Percentiles rank a stretch among this genome's conserved stretches.
These are phyloP conservation scores for Heimioporus sp. DNA, from an alignment of 768 basidiomycete genomes.

Conservation along the genomic window DNA sequence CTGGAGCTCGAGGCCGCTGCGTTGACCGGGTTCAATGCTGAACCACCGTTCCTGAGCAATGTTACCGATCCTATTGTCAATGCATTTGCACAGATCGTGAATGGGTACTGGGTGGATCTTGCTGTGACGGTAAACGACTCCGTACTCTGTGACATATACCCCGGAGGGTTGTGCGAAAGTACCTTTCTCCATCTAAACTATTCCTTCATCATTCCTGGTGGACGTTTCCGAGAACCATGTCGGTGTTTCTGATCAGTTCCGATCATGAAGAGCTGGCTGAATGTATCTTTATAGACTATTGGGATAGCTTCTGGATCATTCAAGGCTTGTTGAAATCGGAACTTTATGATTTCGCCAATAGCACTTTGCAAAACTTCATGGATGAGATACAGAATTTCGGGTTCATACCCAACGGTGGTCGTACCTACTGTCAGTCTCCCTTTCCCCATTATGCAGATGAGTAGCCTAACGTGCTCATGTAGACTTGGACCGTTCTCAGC, in stretches of 20 bases:
- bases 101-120: constrained; percentile 82
- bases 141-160: constrained; percentile 53
- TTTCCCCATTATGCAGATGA: background rate
- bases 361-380: constrained; percentile 91
- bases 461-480: background rate
- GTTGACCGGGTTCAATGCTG: constrained; percentile 58
- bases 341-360: constrained; percentile 68
- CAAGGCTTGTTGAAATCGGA: constrained; percentile 84
- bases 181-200: constrained; percentile 87
- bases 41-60: constrained; percentile 67
- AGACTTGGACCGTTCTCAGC: constrained; percentile 89
- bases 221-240: constrained; percentile 84
- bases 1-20: constrained; percentile 67
- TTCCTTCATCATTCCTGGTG: constrained; percentile 88
- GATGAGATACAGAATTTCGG: constrained; percentile 82
- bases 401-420: constrained; percentile 93
- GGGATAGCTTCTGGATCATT: constrained; percentile 83
- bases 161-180: constrained; percentile 68
- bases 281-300: constrained; percentile 40
- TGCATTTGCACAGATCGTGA: constrained; percentile 74
- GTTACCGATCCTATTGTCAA: constrained; percentile 67
- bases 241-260: constrained; percentile 31
- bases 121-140: constrained; percentile 75
- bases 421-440: constrained; percentile 74
- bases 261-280: background rate